phyloP scores from a whole-genome alignment of 2,329 filamentous ascomycete genomes.

The Trichoderma harzianum region DNA sequence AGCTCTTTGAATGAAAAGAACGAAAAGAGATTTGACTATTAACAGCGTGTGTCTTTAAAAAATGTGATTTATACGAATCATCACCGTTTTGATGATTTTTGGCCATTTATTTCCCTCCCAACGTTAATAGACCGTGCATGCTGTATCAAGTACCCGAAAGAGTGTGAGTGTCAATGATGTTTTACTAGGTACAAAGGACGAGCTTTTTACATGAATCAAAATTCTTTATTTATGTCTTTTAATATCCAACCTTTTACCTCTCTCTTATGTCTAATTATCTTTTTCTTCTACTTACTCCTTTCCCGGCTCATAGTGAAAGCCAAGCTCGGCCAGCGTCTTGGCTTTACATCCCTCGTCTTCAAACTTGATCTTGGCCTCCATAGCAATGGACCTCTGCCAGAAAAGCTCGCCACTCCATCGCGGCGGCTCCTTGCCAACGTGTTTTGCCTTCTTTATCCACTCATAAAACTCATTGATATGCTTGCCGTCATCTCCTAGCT shows the following conservation, averaged over 20 bases:
- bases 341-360: constrained; percentile 62
- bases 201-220: background rate
- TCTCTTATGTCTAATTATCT: background rate
- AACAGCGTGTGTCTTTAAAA: constrained; percentile 16
- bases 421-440: constrained; percentile 63
- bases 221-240: background rate
- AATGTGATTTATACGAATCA: constrained; percentile 15
- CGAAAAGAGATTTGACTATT: constrained; percentile 31
- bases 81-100: constrained; percentile 3
- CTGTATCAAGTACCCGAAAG: background rate
- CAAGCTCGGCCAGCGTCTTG: constrained; percentile 67
- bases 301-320: constrained; percentile 54
- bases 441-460: constrained; percentile 53
- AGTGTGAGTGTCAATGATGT: background rate
- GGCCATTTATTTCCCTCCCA: background rate
- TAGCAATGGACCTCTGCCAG: constrained; percentile 68
- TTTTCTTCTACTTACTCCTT: background rate
- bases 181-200: background rate
- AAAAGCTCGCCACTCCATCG: constrained; percentile 67
- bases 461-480: constrained; percentile 68
- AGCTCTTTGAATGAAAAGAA: constrained; percentile 32
- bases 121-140: background rate
- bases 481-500: constrained; percentile 50
- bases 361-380: constrained; percentile 70
- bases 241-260: background rate